Percentiles rank a stretch among this genome's conserved stretches.
phyloP scores from a whole-genome alignment of 306 rosid species.

The Medicago lupulina region DNA sequence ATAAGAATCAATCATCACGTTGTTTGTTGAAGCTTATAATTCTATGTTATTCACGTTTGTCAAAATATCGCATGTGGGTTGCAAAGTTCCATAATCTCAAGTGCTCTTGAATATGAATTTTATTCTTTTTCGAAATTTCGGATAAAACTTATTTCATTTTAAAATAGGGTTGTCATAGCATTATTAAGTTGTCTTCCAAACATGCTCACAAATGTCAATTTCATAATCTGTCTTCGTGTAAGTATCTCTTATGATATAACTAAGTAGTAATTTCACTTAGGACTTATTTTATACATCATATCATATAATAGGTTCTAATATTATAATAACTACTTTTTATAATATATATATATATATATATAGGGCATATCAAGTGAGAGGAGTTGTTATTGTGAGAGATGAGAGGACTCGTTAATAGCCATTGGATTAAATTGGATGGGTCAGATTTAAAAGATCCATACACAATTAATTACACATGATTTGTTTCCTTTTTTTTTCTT shows the following conservation, averaged over 20 bases:
- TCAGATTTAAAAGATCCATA: too few relatives aligned
- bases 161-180: slow-evolving; percentile 71
- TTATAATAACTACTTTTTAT: too few relatives aligned
- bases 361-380: too few relatives aligned
- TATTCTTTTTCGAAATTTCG: background rate
- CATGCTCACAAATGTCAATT: slow-evolving; percentile 68
- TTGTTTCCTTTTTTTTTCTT: too few relatives aligned
- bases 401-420: too few relatives aligned
- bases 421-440: too few relatives aligned
- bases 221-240: slow-evolving; percentile 68
- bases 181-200: slow-evolving; percentile 77
- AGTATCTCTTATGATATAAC: slow-evolving; percentile 27
- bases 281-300: background rate
- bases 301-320: too few relatives aligned
- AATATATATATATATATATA: too few relatives aligned
- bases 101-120: background rate
- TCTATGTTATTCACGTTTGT: slow-evolving; percentile 74
- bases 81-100: background rate
- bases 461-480: too few relatives aligned
- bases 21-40: slow-evolving; percentile 69
- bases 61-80: slow-evolving; percentile 66
- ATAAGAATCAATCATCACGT: slow-evolving; percentile 70
- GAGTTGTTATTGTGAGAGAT: too few relatives aligned
- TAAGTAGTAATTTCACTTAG: background rate
- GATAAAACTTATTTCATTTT: slow-evolving; percentile 10